phyloP scores from a whole-genome alignment of 345 rosid genomes.

The Kandelia obovata region DNA sequence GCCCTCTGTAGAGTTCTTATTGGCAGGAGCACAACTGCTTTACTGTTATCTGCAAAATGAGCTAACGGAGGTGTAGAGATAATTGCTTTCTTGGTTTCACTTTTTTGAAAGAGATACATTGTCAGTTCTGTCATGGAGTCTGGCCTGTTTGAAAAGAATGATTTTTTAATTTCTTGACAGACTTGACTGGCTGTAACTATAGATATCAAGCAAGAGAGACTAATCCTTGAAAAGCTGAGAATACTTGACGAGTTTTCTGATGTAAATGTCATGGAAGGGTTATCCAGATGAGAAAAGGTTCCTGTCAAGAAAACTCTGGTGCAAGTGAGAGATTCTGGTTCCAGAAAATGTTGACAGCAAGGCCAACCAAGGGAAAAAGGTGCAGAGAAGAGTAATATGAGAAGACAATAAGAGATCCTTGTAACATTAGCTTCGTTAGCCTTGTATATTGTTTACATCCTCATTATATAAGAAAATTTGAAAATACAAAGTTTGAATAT shows the following conservation, averaged over 20 bases:
- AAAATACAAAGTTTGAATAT: too few relatives aligned
- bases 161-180: neutral
- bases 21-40: neutral
- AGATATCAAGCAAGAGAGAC: slow-evolving; percentile 73
- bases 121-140: neutral
- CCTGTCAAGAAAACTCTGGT: too few relatives aligned
- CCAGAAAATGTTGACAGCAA: too few relatives aligned
- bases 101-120: neutral
- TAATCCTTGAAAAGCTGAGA: slow-evolving; percentile 66
- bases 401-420: too few relatives aligned
- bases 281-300: slow-evolving; percentile 10
- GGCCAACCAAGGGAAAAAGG: too few relatives aligned
- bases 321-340: too few relatives aligned
- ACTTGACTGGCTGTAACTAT: slow-evolving; percentile 38
- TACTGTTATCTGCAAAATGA: neutral
- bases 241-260: slow-evolving; percentile 37
- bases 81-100: neutral
- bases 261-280: slow-evolving; percentile 11
- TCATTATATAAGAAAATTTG: too few relatives aligned
- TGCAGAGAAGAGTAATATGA: too few relatives aligned
- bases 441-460: too few relatives aligned
- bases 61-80: neutral
- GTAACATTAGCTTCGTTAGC: too few relatives aligned
- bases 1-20: neutral
- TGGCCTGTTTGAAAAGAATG: neutral